Evolutionary conservation across 2,329 filamentous ascomycete genomes (phyloP), one percentile per base, ranked within the genome.

Genomic region (Elsinoe ampelina): DNA sequence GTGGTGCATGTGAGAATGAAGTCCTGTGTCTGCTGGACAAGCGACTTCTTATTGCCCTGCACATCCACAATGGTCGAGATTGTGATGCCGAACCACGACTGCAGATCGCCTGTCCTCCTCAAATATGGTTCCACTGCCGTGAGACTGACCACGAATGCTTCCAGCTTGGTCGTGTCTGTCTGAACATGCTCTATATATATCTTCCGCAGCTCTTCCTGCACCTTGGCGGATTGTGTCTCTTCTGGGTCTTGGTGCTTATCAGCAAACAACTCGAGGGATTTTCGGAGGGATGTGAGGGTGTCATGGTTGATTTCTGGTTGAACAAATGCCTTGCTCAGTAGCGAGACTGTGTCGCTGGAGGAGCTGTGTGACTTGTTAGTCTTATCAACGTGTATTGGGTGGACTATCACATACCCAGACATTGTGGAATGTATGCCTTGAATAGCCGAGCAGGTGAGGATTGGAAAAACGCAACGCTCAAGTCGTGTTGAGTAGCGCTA

Each of bases 81-180:
- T 12, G 85, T 73, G 60, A 79, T 72, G 45, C 86, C 80, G 79
- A 87, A 89, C 88, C 88, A 93, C 58, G 83, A 78, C 57, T 84
- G 71, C 56, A 88, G 70, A 57, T 84, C 80, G 34, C 80, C 76
- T 1, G 84, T 78, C 10, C 81, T 81, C 57, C 77, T 78, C 55
- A 93, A 77, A 10, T 79, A 78, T 2, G 85, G 81, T 20, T 83
- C 77, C 35, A 92, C 73, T 39, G 77, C 78, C 47, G 81, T 79
- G 57, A 92, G 71, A 45, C 87, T 77, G 51, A 79, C 78, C 15
- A 91, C 75, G 70, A 91, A 93, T n/a, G 82, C 72, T 5, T 80
- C 81, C 66, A 81, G 79, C 62, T 81, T 80, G 52, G 77, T 68
- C 2, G 80, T 73, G 20, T 76, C 75, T 34, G 78, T 77, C 20